phyloP scores from a whole-genome alignment of 2,329 filamentous ascomycete species.

The Arthrinium phaeospermum region DNA sequence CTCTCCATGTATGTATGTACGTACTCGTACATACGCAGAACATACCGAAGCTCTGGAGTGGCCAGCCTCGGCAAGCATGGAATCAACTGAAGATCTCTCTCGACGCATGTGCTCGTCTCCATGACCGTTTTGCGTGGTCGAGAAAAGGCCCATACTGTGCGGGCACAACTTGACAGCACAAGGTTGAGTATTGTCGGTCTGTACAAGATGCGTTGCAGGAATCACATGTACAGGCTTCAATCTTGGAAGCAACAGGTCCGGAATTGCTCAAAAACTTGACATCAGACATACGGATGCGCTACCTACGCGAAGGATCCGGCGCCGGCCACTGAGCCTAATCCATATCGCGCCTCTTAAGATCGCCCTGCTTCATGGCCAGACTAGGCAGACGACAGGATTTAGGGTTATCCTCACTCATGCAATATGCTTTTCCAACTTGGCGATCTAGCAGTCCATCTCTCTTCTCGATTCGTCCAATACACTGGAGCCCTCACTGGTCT shows the following conservation, averaged over 20 bases:
- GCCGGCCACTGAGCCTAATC: not conserved
- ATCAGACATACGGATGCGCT: not conserved
- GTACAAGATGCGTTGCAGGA: not conserved
- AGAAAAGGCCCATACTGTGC: not conserved
- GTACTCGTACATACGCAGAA: not conserved
- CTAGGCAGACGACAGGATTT: not conserved
- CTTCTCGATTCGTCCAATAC: not conserved
- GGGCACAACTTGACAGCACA: not conserved
- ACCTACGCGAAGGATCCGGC: not conserved
- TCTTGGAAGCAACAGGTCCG: not conserved
- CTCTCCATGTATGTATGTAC: not conserved
- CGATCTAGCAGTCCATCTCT: not conserved
- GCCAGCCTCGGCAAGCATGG: not conserved
- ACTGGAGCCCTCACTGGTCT: not conserved
- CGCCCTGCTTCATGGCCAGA: not conserved
- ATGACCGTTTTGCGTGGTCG: not conserved
- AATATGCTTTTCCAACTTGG: not conserved
- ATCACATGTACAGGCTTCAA: not conserved
- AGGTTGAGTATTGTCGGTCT: not conserved
- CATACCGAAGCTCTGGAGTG: not conserved
- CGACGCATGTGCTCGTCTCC: not conserved
- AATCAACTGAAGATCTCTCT: not conserved
- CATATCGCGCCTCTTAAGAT: not conserved
- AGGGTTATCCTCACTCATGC: constrained; percentile 6
- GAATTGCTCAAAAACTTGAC: not conserved